phyloP scores from a whole-genome alignment of 352 stramenopile genomes.

The Pythium aphanidermatum region DNA sequence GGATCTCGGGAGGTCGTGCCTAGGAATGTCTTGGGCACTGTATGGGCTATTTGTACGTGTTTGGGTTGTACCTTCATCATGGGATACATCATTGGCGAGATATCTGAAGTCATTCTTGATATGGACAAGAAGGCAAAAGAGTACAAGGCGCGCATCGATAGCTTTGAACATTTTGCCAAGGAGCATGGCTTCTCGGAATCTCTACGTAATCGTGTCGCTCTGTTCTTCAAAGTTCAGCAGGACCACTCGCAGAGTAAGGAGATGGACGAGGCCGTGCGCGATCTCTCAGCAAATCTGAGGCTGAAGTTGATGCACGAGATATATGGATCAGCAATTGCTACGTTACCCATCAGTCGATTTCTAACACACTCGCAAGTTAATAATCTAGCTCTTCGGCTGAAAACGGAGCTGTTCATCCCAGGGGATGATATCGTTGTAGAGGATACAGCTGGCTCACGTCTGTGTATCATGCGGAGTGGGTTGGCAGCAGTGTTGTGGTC shows the following conservation, averaged over 20 bases:
- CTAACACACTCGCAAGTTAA: slow-evolving; percentile 54
- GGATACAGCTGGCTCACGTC: slow-evolving; percentile 41
- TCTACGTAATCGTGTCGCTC: slow-evolving; percentile 39
- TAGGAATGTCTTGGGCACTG: slow-evolving; percentile 28
- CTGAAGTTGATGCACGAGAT: slow-evolving; percentile 75
- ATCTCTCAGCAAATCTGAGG: slow-evolving; percentile 60
- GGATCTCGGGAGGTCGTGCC: slow-evolving; percentile 55
- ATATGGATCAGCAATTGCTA: slow-evolving; percentile 42
- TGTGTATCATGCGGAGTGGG: slow-evolving; percentile 56
- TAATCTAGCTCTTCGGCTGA: slow-evolving; percentile 53
- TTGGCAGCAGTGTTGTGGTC: slow-evolving; percentile 53
- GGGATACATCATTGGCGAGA: slow-evolving; percentile 61
- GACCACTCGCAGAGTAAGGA: slow-evolving; percentile 43
- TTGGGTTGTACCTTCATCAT: slow-evolving; percentile 69
- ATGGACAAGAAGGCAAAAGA: slow-evolving; percentile 69
- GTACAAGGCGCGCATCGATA: slow-evolving; percentile 60
- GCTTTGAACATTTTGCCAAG: slow-evolving; percentile 72
- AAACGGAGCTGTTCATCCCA: slow-evolving; percentile 63
- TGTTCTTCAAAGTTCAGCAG: slow-evolving; percentile 61
- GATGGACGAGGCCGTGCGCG: slow-evolving; percentile 39
- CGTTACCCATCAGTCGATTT: slow-evolving; percentile 52
- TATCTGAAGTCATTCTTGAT: slow-evolving; percentile 71
- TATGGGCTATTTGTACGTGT: slow-evolving; percentile 57
- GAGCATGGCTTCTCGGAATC: slow-evolving; percentile 39
- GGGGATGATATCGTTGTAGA: slow-evolving; percentile 58